Evolutionary conservation across 129 eudicot species (phyloP).

Genomic region (Tagetes patula): DNA sequence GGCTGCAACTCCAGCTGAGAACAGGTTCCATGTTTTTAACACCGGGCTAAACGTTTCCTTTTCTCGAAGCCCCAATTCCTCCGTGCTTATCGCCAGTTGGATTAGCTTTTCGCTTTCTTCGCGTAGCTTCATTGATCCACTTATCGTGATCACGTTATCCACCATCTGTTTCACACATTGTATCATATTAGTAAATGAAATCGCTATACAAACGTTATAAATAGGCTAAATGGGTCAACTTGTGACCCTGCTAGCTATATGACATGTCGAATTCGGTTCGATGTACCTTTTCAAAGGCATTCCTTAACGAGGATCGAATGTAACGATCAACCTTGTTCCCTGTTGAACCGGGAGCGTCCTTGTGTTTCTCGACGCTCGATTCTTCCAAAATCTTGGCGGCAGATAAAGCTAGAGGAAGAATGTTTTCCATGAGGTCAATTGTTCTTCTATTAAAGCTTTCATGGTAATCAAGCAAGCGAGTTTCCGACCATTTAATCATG

Average conservation of each 20-base stretch:
- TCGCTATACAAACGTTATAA: background rate
- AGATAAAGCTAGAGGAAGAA: constrained; percentile 60
- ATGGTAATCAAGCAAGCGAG: constrained; percentile 67
- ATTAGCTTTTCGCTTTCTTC: constrained; percentile 53
- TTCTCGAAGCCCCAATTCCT: constrained; percentile 69
- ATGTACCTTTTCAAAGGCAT: constrained; percentile 69
- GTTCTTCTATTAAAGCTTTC: constrained; percentile 36
- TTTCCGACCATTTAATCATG: constrained; percentile 68
- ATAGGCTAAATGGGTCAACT: background rate
- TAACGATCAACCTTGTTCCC: constrained; percentile 72
- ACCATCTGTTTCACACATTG: constrained; percentile 45
- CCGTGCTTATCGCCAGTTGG: constrained; percentile 58
- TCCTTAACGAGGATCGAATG: constrained; percentile 63
- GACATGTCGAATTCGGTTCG: background rate
- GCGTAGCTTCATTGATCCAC: constrained; percentile 34
- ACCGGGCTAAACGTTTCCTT: constrained; percentile 52
- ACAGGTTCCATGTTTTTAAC: constrained; percentile 76
- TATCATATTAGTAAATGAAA: background rate
- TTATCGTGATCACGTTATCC: constrained; percentile 36
- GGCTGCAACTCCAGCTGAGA: constrained; percentile 86
- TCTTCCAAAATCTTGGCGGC: constrained; percentile 66
- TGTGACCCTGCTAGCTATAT: background rate
- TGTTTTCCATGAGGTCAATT: constrained; percentile 56
- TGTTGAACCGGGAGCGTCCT: constrained; percentile 36
- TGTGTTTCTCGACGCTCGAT: constrained; percentile 32